Evolutionary conservation across 768 basidiomycete genomes (phyloP), one percentile per base, ranked within the genome.

Genomic region (Agaricus sinodeliciosus): DNA sequence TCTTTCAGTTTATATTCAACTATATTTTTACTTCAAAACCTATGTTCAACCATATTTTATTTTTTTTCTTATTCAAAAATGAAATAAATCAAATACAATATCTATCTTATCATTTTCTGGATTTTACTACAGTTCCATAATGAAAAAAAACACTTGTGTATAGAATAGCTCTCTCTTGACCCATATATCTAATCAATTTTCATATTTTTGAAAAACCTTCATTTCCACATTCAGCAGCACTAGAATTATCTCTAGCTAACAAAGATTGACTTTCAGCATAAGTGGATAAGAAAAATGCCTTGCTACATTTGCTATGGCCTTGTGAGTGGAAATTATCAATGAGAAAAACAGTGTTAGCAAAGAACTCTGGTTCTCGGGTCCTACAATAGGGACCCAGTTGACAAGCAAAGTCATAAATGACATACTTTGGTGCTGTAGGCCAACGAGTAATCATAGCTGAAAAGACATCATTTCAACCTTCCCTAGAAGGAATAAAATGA

Each of bases 291-390:
- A 69, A 68, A 15, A 63, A 58, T 0, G 67, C 67, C 2, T 55
- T 56, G 0, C 61, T 55, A 51, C 71, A 71, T 35, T 65, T 66
- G 12, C 63, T 67, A 49, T 72, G 69, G 13, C 62, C 68, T 8
- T 47, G 56, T 1, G 65, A 58, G 55, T 72, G 70, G 27, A 71
- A 67, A 26, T 59, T 56, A 48, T 72, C 70, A 35, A 72, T 67
- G 8, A 63, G 48, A 37, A 70, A 71, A 12, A 54, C 55, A n/a
- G 69, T 70, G 28, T 69, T 28, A 9, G 47, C 54, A 54, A 72
- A 72, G 48, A 67, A 69, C 2, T 61, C 54, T 0, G 59, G 59
- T 44, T 62, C 61, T 11, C 61, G 53, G 2, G 42, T 48, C 60
- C 67, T 60, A 55, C 63, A 69, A 46, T 71, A 71, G 5, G 69